A percentile compares a stretch with the other conserved stretches of the same genome.
Conservation (phyloP, 148 eudicot species). For the Rhododendron ferrugineum region DNA sequence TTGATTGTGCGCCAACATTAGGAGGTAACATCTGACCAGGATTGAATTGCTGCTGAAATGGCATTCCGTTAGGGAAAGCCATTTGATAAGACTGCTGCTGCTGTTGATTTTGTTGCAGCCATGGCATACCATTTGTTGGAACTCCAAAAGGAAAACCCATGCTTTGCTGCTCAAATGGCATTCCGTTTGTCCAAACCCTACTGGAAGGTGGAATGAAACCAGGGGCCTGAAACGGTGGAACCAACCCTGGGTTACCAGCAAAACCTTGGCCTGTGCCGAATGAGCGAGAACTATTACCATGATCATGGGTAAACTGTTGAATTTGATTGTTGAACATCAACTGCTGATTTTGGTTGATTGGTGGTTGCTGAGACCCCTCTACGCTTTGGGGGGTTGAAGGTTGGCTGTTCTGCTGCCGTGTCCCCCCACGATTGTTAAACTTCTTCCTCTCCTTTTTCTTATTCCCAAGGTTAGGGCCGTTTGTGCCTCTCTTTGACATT, state of each 20-base stretch:
- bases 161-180: conserved; percentile 42
- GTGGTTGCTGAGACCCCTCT: conserved; percentile 9
- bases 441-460: conserved; percentile 48
- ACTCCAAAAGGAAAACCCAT: conserved; percentile 30
- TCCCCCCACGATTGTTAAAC: conserved; percentile 29
- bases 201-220: conserved; percentile 22
- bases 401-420: conserved; percentile 33
- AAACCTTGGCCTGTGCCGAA: conserved; percentile 24
- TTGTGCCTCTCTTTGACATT: conserved; percentile 61
- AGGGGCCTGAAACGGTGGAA: conserved; percentile 32
- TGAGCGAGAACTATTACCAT: conserved; percentile 12
- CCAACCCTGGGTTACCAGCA: conserved; percentile 15
- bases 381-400: conserved; percentile 21
- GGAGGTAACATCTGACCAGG: conserved; percentile 31
- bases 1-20: conserved; percentile 31
- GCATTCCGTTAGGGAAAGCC: conserved; percentile 25
- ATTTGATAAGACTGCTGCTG: conserved; percentile 33
- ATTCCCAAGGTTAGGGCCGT: conserved; percentile 33
- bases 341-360: conserved; percentile 28
- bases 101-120: conserved; percentile 51
- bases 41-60: conserved; percentile 46
- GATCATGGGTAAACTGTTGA: conserved; percentile 22
- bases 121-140: conserved; percentile 40
- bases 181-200: conserved; percentile 40
- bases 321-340: conserved; percentile 15